phyloP scores from a whole-genome alignment of 495 filamentous ascomycete genomes.

The Lasiosphaeria ovina region DNA sequence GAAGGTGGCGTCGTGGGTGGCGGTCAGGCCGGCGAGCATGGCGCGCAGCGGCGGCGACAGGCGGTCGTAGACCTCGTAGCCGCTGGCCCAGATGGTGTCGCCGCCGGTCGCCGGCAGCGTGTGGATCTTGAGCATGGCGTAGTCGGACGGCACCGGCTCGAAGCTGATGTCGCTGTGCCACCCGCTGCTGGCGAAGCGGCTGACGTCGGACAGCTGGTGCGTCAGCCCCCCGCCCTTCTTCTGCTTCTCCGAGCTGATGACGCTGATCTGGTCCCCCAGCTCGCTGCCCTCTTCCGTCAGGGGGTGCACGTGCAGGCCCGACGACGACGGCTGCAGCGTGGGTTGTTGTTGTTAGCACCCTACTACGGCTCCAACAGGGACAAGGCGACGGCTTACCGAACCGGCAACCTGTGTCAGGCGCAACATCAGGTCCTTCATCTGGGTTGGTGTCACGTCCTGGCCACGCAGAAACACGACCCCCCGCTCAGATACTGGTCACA shows the following conservation, averaged over 20 bases:
- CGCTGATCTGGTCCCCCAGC: constrained; percentile 45
- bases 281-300: constrained; percentile 26
- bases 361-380: neutral
- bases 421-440: constrained; percentile 28
- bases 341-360: neutral
- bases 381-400: constrained; percentile 48
- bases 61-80: constrained; percentile 72
- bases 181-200: constrained; percentile 43
- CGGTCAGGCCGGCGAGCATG: constrained; percentile 66
- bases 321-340: constrained; percentile 20
- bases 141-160: constrained; percentile 72
- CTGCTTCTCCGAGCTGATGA: constrained; percentile 45
- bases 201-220: constrained; percentile 35
- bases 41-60: constrained; percentile 68
- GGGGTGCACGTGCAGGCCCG: constrained; percentile 24
- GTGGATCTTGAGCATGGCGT: constrained; percentile 69
- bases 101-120: constrained; percentile 71
- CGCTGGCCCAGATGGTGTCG: constrained; percentile 73
- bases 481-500: constrained; percentile 59
- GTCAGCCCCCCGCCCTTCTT: constrained; percentile 40
- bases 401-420: constrained; percentile 50
- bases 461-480: constrained; percentile 73
- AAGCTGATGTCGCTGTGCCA: constrained; percentile 60
- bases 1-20: constrained; percentile 63
- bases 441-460: constrained; percentile 54